Evolutionary conservation across 805 yeast species (phyloP).

Genomic region (Metschnikowia bowlesiae): DNA sequence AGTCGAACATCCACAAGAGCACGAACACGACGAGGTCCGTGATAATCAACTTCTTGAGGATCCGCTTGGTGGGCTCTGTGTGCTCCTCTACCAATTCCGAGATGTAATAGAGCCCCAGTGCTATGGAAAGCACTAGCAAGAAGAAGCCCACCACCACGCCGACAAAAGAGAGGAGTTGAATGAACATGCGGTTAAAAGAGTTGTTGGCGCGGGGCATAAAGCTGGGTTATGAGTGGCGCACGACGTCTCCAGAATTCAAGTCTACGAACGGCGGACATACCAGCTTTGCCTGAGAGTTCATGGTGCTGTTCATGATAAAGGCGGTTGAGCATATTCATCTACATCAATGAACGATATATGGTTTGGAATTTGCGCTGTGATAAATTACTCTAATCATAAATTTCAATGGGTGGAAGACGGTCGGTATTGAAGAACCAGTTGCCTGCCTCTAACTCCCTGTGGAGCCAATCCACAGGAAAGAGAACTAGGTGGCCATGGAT

Average conservation of each 20-base stretch:
- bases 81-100: conserved; percentile 94
- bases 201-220: background rate
- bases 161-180: conserved; percentile 35
- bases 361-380: too few relatives aligned
- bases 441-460: conserved; percentile 78
- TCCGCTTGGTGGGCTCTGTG: conserved; percentile 73
- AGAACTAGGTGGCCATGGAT: conserved; percentile 83
- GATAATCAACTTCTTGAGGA: conserved; percentile 61
- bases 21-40: conserved; percentile 51
- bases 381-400: conserved; percentile 40
- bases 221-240: background rate
- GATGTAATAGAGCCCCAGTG: conserved; percentile 86
- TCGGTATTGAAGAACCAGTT: conserved; percentile 96
- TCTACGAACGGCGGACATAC: too few relatives aligned
- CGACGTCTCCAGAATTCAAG: background rate
- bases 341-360: too few relatives aligned
- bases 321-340: too few relatives aligned
- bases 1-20: conserved; percentile 66
- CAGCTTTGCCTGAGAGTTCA: too few relatives aligned
- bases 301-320: too few relatives aligned
- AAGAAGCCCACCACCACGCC: conserved; percentile 38
- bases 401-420: conserved; percentile 91
- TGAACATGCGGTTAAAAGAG: conserved; percentile 26
- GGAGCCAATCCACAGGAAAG: conserved; percentile 92
- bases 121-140: conserved; percentile 52